Conservation (phyloP, 352 stramenopile genomes). For the Globisporangium paroecandrum region DNA sequence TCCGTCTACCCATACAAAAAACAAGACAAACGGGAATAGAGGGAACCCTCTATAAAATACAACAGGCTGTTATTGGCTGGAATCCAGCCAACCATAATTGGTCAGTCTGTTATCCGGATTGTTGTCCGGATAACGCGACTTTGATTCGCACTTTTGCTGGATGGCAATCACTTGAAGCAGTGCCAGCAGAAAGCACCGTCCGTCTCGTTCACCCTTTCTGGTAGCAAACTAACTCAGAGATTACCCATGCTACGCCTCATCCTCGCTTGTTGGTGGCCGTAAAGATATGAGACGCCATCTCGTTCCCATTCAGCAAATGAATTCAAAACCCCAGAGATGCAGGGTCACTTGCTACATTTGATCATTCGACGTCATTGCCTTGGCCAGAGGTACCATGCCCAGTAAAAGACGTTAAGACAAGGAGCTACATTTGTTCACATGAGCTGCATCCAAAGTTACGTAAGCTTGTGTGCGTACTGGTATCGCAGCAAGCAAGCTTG, state of each 20-base stretch:
- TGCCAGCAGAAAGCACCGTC: neutral
- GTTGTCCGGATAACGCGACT: neutral
- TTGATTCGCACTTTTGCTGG: neutral
- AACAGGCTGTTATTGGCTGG: too few relatives aligned
- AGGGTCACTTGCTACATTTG: neutral
- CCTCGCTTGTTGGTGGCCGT: neutral
- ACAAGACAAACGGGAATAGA: too few relatives aligned
- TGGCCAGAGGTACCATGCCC: too few relatives aligned
- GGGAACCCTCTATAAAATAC: too few relatives aligned
- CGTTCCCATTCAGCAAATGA: neutral
- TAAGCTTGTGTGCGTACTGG: neutral
- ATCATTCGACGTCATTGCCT: neutral
- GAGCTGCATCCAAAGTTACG: neutral
- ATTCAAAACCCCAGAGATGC: neutral
- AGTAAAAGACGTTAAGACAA: neutral
- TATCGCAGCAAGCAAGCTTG: too few relatives aligned
- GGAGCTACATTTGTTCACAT: neutral
- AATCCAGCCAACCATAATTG: neutral
- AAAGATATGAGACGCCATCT: neutral
- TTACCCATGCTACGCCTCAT: neutral
- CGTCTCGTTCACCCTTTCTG: neutral
- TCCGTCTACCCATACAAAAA: too few relatives aligned
- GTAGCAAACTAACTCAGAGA: too few relatives aligned
- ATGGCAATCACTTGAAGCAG: slow-evolving; percentile 4
- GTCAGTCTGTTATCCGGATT: neutral